Percentiles rank a stretch among this genome's conserved stretches.
These are phyloP conservation scores for Periglandula ipomoeae DNA, from an alignment of 2,329 filamentous ascomycete species.

Conservation along the genomic window DNA sequence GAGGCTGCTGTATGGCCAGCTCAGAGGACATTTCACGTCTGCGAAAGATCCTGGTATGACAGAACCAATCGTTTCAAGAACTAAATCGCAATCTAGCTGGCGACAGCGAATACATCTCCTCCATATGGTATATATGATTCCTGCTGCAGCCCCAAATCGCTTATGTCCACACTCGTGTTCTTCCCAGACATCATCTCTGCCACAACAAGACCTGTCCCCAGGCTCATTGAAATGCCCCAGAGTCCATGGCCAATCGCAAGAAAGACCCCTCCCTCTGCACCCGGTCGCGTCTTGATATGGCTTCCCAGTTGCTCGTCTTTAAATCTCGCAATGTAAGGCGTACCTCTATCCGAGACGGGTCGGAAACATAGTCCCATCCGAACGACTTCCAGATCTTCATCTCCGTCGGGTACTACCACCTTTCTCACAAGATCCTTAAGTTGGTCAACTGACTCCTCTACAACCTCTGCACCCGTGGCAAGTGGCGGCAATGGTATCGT, in stretches of 20 bases:
- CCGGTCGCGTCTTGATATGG: slow-evolving; percentile 24
- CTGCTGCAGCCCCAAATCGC: slow-evolving; percentile 1
- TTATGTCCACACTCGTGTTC: slow-evolving; percentile 49
- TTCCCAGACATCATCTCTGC: slow-evolving; percentile 59
- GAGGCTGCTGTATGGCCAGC: slow-evolving; percentile 44
- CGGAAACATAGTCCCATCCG: too few relatives aligned
- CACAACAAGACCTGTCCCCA: too few relatives aligned
- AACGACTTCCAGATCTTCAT: too few relatives aligned
- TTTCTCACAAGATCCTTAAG: slow-evolving; percentile 42
- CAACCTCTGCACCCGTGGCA: slow-evolving; percentile 13
- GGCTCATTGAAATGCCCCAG: too few relatives aligned
- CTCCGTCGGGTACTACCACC: too few relatives aligned
- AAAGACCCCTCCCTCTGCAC: slow-evolving; percentile 18
- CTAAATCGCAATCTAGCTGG: not conserved
- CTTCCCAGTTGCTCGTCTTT: slow-evolving; percentile 45
- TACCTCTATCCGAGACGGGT: too few relatives aligned
- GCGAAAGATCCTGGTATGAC: slow-evolving; percentile 8
- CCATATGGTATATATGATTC: not conserved
- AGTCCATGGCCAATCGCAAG: too few relatives aligned
- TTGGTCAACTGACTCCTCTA: slow-evolving; percentile 30
- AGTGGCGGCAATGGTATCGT: slow-evolving; percentile 49
- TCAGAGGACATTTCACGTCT: slow-evolving; percentile 25
- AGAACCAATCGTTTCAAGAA: too few relatives aligned
- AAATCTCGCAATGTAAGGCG: slow-evolving; percentile 41
- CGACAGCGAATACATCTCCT: not conserved